Conservation (phyloP, 2,329 filamentous ascomycete genomes). For the Cryphonectria japonica region DNA sequence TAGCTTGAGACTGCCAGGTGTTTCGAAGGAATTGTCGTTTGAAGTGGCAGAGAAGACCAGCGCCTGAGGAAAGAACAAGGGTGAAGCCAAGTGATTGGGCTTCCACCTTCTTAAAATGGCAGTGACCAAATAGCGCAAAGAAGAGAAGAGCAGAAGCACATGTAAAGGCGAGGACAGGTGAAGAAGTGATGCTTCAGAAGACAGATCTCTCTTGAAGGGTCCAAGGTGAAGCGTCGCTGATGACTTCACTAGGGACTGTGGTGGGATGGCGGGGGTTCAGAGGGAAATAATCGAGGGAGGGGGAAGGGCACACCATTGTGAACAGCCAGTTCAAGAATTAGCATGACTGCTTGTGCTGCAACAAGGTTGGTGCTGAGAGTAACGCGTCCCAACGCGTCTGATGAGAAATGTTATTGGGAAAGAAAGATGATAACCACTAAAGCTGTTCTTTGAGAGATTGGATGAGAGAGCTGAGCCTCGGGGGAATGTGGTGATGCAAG, state of each 20-base stretch:
- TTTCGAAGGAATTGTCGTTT: background rate
- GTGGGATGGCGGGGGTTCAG: background rate
- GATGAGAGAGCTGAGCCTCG: background rate
- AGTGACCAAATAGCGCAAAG: background rate
- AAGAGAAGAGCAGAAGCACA: background rate
- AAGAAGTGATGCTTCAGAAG: background rate
- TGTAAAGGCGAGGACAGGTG: background rate
- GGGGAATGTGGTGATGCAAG: background rate
- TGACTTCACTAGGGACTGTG: background rate
- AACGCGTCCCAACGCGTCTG: background rate
- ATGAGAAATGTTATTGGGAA: background rate
- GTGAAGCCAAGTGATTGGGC: background rate
- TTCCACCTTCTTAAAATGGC: background rate
- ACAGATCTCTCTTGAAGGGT: background rate
- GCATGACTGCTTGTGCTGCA: background rate
- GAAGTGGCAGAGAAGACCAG: background rate
- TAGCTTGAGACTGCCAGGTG: background rate
- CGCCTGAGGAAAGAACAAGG: background rate
- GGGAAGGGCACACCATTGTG: background rate
- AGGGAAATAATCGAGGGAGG: background rate
- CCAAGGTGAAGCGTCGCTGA: background rate
- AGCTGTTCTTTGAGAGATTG: background rate
- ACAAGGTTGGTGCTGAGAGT: background rate
- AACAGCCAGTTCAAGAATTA: background rate
- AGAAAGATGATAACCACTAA: background rate